phyloP scores from a whole-genome alignment of 2,329 filamentous ascomycete species.

The Sclerotinia subarctica region DNA sequence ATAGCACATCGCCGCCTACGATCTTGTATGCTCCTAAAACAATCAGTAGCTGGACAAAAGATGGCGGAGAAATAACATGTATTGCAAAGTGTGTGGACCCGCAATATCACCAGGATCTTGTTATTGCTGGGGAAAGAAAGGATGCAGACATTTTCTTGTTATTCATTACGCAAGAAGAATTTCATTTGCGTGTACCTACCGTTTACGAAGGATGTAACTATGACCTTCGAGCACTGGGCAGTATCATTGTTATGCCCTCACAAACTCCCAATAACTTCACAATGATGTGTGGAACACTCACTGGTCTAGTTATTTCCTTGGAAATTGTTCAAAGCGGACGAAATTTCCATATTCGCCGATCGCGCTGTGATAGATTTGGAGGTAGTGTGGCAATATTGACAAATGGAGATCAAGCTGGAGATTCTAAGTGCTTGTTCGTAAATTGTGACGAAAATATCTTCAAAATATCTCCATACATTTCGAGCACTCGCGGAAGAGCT shows the following conservation, averaged over 20 bases:
- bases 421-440: constrained; percentile 42
- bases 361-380: constrained; percentile 32
- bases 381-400: constrained; percentile 31
- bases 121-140: neutral
- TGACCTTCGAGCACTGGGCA: constrained; percentile 30
- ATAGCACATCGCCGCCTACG: neutral
- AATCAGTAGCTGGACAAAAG: neutral
- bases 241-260: constrained; percentile 27
- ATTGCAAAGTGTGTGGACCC: neutral
- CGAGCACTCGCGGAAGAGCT: neutral
- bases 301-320: constrained; percentile 33
- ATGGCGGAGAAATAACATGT: constrained; percentile 6
- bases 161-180: neutral
- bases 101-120: neutral
- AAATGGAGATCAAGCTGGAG: constrained; percentile 26
- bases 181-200: neutral
- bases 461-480: constrained; percentile 24
- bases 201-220: neutral
- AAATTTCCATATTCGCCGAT: constrained; percentile 20
- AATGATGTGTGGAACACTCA: constrained; percentile 36
- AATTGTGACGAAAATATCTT: constrained; percentile 49
- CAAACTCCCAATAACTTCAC: constrained; percentile 21
- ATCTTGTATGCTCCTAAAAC: neutral
- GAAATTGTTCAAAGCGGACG: constrained; percentile 23
- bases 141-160: neutral